A percentile compares a stretch with the other conserved stretches of the same genome.
phyloP scores from a whole-genome alignment of 1,139 yeast genomes.

The Lodderomyces beijingensis region DNA sequence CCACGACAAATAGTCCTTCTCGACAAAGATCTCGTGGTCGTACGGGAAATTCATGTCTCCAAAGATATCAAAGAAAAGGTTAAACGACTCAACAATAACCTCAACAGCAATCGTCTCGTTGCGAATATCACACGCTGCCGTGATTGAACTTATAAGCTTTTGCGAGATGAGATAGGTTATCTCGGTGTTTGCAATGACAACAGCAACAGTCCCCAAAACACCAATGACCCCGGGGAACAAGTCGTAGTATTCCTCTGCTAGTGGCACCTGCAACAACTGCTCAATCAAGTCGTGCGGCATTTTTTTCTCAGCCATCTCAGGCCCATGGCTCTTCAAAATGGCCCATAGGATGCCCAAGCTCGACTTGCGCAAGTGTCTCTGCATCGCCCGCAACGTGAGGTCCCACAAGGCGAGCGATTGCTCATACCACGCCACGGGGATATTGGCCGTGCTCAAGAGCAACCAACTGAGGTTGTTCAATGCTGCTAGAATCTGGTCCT shows the following conservation, averaged over 20 bases:
- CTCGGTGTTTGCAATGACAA: conserved; percentile 40
- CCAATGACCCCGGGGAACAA: conserved; percentile 38
- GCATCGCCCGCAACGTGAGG: conserved; percentile 15
- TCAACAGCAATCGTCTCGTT: conserved; percentile 23
- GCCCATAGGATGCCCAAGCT: conserved; percentile 64
- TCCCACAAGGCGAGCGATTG: conserved; percentile 36
- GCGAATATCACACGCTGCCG: conserved; percentile 17
- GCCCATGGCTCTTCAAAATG: conserved; percentile 42
- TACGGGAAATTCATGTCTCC: conserved; percentile 69
- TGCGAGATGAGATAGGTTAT: conserved; percentile 45
- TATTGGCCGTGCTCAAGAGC: conserved; percentile 26
- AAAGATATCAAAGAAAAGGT: conserved; percentile 70
- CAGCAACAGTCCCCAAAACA: conserved; percentile 54
- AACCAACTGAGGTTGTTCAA: conserved; percentile 70
- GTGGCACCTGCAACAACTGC: conserved; percentile 19
- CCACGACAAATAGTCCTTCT: conserved; percentile 41
- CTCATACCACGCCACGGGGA: conserved; percentile 37
- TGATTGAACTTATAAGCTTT: conserved; percentile 33
- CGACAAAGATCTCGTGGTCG: conserved; percentile 65
- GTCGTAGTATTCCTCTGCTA: conserved; percentile 18
- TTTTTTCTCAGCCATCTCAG: conserved; percentile 19
- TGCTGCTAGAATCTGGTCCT: conserved; percentile 56
- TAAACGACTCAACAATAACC: conserved; percentile 56
- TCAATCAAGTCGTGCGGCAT: conserved; percentile 23
- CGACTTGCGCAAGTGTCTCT: conserved; percentile 36